Conservation (phyloP, 805 yeast genomes). For the Metschnikowia aberdeeniae region DNA sequence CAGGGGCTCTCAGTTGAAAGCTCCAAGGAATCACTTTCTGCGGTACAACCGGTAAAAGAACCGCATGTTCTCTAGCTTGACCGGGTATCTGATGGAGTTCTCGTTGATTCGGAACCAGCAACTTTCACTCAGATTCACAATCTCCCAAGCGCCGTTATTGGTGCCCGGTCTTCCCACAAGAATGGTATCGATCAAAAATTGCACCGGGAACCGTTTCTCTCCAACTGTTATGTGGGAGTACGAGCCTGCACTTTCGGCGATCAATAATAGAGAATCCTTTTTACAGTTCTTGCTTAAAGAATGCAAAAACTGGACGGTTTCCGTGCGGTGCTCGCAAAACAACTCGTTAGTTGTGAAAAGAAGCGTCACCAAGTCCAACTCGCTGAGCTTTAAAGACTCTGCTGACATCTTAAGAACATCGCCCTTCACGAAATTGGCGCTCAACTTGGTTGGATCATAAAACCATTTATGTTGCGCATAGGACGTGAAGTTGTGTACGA, state of each 20-base stretch:
- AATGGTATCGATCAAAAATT: slow-evolving; percentile 71
- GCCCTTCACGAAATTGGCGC: slow-evolving; percentile 24
- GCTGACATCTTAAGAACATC: slow-evolving; percentile 27
- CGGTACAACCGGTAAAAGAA: slow-evolving; percentile 74
- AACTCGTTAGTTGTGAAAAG: slow-evolving; percentile 86
- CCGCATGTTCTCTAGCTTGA: slow-evolving; percentile 83
- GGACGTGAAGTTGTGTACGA: slow-evolving; percentile 43
- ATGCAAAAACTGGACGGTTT: slow-evolving; percentile 43
- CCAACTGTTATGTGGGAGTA: slow-evolving; percentile 79
- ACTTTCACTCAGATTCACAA: slow-evolving; percentile 64
- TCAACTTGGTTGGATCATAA: slow-evolving; percentile 28
- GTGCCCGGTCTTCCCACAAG: slow-evolving; percentile 48
- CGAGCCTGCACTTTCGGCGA: slow-evolving; percentile 88
- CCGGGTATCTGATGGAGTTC: slow-evolving; percentile 48
- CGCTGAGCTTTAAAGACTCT: slow-evolving; percentile 16
- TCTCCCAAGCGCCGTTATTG: slow-evolving; percentile 57
- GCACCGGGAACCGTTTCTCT: slow-evolving; percentile 73
- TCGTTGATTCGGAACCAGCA: slow-evolving; percentile 70
- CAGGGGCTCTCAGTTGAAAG: neutral
- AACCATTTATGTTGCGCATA: slow-evolving; percentile 54
- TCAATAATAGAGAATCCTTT: slow-evolving; percentile 55
- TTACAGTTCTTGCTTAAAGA: slow-evolving; percentile 47
- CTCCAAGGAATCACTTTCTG: slow-evolving; percentile 34
- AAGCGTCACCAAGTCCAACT: slow-evolving; percentile 55
- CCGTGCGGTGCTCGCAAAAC: slow-evolving; percentile 62